Percentiles rank a stretch among this genome's conserved stretches.
Evolutionary conservation across 2,329 filamentous ascomycete genomes (phyloP).

Genomic region (Botrytis hyacinthi): DNA sequence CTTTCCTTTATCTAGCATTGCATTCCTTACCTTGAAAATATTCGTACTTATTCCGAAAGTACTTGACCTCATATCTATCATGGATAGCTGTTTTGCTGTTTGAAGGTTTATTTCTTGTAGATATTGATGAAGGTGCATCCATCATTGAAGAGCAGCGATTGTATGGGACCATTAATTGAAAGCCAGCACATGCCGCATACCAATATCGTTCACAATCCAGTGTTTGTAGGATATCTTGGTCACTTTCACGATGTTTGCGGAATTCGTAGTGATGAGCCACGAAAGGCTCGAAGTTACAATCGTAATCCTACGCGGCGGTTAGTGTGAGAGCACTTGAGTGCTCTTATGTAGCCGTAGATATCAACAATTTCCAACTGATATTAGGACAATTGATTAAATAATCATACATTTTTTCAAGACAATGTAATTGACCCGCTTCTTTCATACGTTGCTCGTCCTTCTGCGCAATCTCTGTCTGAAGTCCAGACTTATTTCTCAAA

Average conservation of each 20-base stretch:
- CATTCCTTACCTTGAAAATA: neutral
- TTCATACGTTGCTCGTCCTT: no score
- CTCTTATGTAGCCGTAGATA: neutral
- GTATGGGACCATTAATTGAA: neutral
- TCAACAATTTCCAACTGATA: neutral
- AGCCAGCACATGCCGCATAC: neutral
- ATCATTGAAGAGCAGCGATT: neutral
- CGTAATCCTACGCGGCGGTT: neutral
- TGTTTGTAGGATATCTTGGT: neutral
- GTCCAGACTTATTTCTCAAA: no score
- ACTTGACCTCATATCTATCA: neutral
- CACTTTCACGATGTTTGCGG: neutral
- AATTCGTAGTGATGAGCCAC: neutral
- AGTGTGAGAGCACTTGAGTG: neutral
- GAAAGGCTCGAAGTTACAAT: neutral
- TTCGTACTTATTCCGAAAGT: neutral
- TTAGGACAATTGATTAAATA: neutral
- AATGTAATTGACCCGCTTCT: no score
- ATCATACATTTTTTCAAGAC: neutral
- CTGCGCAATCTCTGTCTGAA: no score
- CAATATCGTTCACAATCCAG: neutral
- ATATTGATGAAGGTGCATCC: neutral
- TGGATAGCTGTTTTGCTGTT: neutral
- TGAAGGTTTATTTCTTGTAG: neutral
- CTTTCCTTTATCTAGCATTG: neutral